Evolutionary conservation across 495 filamentous ascomycete genomes (phyloP).

Genomic region (Pyronema omphalodes): DNA sequence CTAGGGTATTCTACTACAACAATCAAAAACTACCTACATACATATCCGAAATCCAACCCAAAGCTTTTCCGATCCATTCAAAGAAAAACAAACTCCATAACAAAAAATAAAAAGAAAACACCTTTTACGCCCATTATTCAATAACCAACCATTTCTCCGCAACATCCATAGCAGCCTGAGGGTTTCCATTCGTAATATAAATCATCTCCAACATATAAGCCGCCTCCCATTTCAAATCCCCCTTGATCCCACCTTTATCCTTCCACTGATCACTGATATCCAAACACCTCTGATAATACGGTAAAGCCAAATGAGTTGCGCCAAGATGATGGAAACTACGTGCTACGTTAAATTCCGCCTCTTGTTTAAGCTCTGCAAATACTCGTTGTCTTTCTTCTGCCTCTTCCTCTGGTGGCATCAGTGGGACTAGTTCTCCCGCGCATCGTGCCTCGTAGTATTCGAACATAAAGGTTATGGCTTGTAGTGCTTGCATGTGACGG

Average conservation of each 20-base stretch:
- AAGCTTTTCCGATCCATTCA: too few species aligned
- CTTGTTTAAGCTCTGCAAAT: constrained; percentile 30
- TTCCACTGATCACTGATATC: constrained; percentile 16
- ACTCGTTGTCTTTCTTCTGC: neutral
- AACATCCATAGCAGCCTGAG: constrained; percentile 34
- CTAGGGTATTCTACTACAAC: too few species aligned
- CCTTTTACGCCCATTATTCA: too few species aligned
- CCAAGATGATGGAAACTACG: constrained; percentile 62
- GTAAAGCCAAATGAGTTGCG: constrained; percentile 54
- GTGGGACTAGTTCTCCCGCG: neutral
- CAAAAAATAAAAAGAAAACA: too few species aligned
- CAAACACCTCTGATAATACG: constrained; percentile 48
- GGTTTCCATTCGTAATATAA: constrained; percentile 44
- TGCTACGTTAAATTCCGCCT: constrained; percentile 80
- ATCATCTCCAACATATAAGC: constrained; percentile 57
- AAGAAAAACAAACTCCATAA: too few species aligned
- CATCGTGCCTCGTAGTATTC: constrained; percentile 43
- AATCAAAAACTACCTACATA: too few species aligned
- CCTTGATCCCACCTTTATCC: constrained; percentile 19
- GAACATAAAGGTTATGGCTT: constrained; percentile 64
- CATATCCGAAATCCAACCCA: too few species aligned
- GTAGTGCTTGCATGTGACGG: constrained; percentile 64
- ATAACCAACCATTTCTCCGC: constrained; percentile 36
- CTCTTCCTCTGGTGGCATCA: neutral
- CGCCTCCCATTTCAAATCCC: constrained; percentile 54